phyloP scores from a whole-genome alignment of 257 asterid genomes.

The Hygrophila difformis region DNA sequence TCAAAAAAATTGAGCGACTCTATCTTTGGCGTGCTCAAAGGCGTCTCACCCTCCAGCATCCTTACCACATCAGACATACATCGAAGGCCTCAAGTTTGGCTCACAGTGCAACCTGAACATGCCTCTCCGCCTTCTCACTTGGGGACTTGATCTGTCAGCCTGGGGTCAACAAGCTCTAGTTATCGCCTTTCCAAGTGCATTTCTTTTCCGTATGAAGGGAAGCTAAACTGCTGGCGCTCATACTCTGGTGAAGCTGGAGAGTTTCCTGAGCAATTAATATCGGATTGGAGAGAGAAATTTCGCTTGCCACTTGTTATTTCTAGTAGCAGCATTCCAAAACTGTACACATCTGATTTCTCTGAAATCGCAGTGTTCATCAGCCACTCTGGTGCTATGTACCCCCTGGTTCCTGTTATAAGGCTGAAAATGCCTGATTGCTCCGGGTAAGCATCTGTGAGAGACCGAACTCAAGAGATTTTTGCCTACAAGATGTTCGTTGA shows the following conservation, averaged over 20 bases:
- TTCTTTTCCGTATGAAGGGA: slow-evolving; percentile 62
- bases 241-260: too few species aligned
- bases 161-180: slow-evolving; percentile 57
- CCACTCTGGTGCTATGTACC: slow-evolving; percentile 86
- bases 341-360: slow-evolving; percentile 73
- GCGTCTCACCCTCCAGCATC: slow-evolving; percentile 45
- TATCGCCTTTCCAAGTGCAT: slow-evolving; percentile 68
- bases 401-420: slow-evolving; percentile 77
- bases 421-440: slow-evolving; percentile 67
- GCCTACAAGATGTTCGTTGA: slow-evolving; percentile 53
- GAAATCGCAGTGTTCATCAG: slow-evolving; percentile 69
- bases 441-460: slow-evolving; percentile 66
- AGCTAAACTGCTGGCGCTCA: slow-evolving; percentile 38
- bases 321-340: slow-evolving; percentile 70
- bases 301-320: slow-evolving; percentile 70
- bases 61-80: slow-evolving; percentile 41
- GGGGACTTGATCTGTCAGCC: slow-evolving; percentile 37
- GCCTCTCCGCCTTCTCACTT: slow-evolving; percentile 53
- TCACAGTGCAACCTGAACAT: slow-evolving; percentile 58
- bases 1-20: slow-evolving; percentile 37
- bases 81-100: slow-evolving; percentile 41
- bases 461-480: slow-evolving; percentile 82
- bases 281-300: slow-evolving; percentile 44
- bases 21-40: slow-evolving; percentile 31
- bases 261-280: too few species aligned